phyloP scores from a whole-genome alignment of 164 flowering plant species.

The Vitis riparia region DNA sequence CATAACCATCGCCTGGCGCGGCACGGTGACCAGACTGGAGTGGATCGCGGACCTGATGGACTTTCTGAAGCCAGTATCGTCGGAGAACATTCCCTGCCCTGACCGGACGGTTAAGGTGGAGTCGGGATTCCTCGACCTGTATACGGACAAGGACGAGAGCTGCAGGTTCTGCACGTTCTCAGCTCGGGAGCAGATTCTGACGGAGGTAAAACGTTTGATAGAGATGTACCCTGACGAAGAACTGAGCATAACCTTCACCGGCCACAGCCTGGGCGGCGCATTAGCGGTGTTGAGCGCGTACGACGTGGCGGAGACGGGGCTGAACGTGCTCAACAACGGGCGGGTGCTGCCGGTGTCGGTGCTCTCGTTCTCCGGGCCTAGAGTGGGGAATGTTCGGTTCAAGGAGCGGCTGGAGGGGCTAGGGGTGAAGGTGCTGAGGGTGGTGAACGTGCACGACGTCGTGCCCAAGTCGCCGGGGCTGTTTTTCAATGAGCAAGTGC shows the following conservation, averaged over 20 bases:
- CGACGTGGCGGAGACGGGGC: slow-evolving; percentile 67
- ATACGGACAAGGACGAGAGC: slow-evolving; percentile 57
- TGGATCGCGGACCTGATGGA: slow-evolving; percentile 77
- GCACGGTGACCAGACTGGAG: slow-evolving; percentile 75
- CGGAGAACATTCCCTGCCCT: slow-evolving; percentile 46
- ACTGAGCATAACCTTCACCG: slow-evolving; percentile 71
- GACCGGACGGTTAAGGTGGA: slow-evolving; percentile 65
- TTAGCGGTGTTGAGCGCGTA: slow-evolving; percentile 70
- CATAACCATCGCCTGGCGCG: slow-evolving; percentile 77
- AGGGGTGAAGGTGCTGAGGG: slow-evolving; percentile 75
- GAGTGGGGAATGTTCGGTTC: slow-evolving; percentile 71
- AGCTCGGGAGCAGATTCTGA: slow-evolving; percentile 66
- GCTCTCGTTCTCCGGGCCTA: slow-evolving; percentile 69
- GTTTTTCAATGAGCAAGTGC: slow-evolving; percentile 49
- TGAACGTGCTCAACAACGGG: slow-evolving; percentile 31
- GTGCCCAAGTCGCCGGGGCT: slow-evolving; percentile 76
- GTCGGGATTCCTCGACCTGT: slow-evolving; percentile 71
- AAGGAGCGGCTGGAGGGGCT: slow-evolving; percentile 52
- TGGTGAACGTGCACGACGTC: slow-evolving; percentile 65
- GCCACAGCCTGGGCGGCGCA: slow-evolving; percentile 83
- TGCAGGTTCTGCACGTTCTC: slow-evolving; percentile 59
- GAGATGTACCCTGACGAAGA: slow-evolving; percentile 54
- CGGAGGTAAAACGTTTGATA: slow-evolving; percentile 45
- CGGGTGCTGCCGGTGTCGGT: slow-evolving; percentile 45
- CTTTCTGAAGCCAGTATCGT: slow-evolving; percentile 39